Evolutionary conservation across 1,284 basidiomycete genomes (phyloP).

Genomic region (Hemileccinum hortonii): DNA sequence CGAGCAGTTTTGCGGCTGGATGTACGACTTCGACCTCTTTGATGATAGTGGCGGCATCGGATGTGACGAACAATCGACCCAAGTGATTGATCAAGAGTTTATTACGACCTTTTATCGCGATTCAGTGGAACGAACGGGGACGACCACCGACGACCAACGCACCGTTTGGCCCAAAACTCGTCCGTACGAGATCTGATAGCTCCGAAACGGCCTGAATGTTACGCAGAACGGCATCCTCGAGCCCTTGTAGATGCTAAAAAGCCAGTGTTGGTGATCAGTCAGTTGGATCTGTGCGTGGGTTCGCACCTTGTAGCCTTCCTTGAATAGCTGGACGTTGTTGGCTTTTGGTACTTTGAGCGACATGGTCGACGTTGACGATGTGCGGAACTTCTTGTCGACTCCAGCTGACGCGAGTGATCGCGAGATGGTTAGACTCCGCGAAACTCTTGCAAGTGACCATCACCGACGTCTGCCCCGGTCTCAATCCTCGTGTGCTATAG

Average conservation of each 20-base stretch:
- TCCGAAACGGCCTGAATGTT: conserved; percentile 97
- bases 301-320: conserved; percentile 87
- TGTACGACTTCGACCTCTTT: conserved; percentile 98
- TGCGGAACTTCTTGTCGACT: background rate
- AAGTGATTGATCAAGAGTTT: conserved; percentile 97
- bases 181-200: conserved; percentile 92
- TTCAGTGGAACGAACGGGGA: background rate
- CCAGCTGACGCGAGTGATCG: background rate
- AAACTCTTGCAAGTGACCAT: background rate
- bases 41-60: conserved; percentile 99
- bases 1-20: conserved; percentile 94
- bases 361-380: conserved; percentile 48
- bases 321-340: conserved; percentile 89
- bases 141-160: conserved; percentile 29
- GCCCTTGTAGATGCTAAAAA: conserved; percentile 75
- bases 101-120: conserved; percentile 68
- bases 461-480: background rate
- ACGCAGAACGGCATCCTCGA: conserved; percentile 91
- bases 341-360: conserved; percentile 93
- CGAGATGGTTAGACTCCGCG: conserved; percentile 16
- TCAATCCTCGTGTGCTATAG: too few relatives aligned
- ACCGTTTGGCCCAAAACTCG: conserved; percentile 96
- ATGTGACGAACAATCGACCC: conserved; percentile 94
- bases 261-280: conserved; percentile 3
- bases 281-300: conserved; percentile 2